Percentiles rank a stretch among this genome's conserved stretches.
Evolutionary conservation across 495 filamentous ascomycete genomes (phyloP).

Genomic region (Neurospora pannonica): DNA sequence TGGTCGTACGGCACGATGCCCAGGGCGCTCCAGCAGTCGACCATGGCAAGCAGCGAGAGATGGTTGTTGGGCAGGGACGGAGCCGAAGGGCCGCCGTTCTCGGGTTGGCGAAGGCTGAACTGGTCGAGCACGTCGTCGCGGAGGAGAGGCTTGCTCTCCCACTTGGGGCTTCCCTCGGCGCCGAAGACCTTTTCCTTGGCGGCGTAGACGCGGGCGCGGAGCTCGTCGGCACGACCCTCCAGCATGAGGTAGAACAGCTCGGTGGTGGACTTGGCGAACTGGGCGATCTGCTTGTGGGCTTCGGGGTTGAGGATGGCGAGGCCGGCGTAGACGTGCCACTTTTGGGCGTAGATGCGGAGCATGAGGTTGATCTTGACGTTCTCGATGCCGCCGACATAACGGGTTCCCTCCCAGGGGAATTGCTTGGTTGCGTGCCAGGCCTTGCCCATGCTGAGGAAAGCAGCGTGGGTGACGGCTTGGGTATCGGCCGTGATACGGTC

Average conservation of each 20-base stretch:
- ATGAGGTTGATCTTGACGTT: constrained; percentile 99
- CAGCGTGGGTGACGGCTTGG: constrained; percentile 94
- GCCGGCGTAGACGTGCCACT: constrained; percentile 98
- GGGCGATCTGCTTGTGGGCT: constrained; percentile 81
- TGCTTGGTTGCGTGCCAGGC: constrained; percentile 89
- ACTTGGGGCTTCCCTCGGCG: constrained; percentile 32
- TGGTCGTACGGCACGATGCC: constrained; percentile 95
- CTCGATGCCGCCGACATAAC: constrained; percentile 94
- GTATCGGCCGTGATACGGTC: constrained; percentile 97
- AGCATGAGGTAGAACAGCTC: constrained; percentile 96
- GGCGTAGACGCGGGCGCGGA: constrained; percentile 66
- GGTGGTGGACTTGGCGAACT: constrained; percentile 87
- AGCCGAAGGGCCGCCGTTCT: constrained; percentile 11
- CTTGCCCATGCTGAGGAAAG: constrained; percentile 93
- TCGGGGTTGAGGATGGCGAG: constrained; percentile 92
- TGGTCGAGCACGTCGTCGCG: constrained; percentile 76
- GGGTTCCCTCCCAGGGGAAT: constrained; percentile 89
- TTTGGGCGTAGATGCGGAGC: constrained; percentile 91
- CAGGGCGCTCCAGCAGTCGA: constrained; percentile 92
- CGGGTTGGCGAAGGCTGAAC: constrained; percentile 55
- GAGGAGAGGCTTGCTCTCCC: constrained; percentile 57
- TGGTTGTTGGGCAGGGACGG: constrained; percentile 81
- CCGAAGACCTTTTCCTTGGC: constrained; percentile 78
- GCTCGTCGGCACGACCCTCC: constrained; percentile 66
- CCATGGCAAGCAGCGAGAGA: constrained; percentile 89